A percentile compares a stretch with the other conserved stretches of the same genome.
Conservation (phyloP, 2,329 filamentous ascomycete species). For the Didymella sp. region DNA sequence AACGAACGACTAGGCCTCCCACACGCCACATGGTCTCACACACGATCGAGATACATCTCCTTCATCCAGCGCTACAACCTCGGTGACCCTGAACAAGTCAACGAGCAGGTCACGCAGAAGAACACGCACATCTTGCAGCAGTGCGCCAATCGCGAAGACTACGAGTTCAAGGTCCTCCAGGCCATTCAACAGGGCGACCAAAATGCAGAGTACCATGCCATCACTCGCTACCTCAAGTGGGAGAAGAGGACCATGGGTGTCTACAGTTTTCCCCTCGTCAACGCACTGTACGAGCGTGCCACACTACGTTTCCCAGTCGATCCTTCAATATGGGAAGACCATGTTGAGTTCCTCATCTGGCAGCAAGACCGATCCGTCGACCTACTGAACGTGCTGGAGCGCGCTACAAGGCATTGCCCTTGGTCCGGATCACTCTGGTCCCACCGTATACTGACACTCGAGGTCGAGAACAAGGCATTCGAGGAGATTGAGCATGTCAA, state of each 20-base stretch:
- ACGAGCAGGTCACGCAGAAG: conserved; percentile 70
- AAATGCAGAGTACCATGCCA: conserved; percentile 62
- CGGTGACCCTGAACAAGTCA: conserved; percentile 73
- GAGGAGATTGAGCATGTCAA: conserved; percentile 87
- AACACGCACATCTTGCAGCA: conserved; percentile 69
- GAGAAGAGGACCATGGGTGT: conserved; percentile 70
- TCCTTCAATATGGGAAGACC: conserved; percentile 81
- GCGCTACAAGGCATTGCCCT: conserved; percentile 88
- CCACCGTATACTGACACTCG: conserved; percentile 82
- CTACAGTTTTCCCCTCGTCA: conserved; percentile 61
- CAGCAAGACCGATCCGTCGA: conserved; percentile 54
- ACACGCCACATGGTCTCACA: conserved; percentile 76
- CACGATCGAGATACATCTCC: conserved; percentile 75
- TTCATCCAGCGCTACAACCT: conserved; percentile 77
- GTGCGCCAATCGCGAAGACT: conserved; percentile 69
- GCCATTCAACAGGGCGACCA: conserved; percentile 64
- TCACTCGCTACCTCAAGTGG: conserved; percentile 80
- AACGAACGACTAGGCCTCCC: conserved; percentile 74
- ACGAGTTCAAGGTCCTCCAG: conserved; percentile 70
- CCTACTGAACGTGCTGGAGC: conserved; percentile 74
- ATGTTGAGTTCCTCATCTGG: conserved; percentile 73
- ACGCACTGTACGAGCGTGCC: conserved; percentile 78
- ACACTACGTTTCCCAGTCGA: conserved; percentile 76
- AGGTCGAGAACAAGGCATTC: conserved; percentile 78
- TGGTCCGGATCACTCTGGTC: conserved; percentile 94